These are phyloP conservation scores for Triadica sebifera DNA, from an alignment of 345 rosid species.

Conservation along the genomic window DNA sequence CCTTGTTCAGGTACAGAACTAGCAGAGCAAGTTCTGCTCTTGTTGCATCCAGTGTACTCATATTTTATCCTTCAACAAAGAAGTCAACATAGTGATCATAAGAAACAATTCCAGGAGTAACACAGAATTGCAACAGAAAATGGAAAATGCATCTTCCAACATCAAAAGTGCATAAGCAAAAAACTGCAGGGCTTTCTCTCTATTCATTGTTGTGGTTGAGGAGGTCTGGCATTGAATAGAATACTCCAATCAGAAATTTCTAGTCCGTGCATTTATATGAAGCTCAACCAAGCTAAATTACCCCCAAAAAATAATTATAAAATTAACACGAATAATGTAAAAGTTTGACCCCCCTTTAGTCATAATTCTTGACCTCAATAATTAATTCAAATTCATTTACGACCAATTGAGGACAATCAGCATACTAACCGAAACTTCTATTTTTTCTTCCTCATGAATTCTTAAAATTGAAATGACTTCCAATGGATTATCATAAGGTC, in stretches of 20 bases:
- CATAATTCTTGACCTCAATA: background rate
- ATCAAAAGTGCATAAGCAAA: conserved; percentile 30
- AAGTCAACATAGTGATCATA: conserved; percentile 6
- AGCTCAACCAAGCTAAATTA: background rate
- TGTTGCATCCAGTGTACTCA: conserved; percentile 74
- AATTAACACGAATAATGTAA: background rate
- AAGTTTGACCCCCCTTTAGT: too few species aligned
- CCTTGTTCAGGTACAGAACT: conserved; percentile 86
- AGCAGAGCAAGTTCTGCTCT: conserved; percentile 87
- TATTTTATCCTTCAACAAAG: conserved; percentile 32
- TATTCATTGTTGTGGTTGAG: background rate
- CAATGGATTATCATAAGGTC: background rate
- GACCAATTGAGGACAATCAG: background rate
- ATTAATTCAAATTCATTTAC: background rate
- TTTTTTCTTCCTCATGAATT: background rate
- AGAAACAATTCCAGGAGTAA: background rate
- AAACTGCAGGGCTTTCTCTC: background rate
- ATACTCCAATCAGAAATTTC: background rate
- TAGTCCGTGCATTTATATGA: background rate
- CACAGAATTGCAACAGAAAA: background rate
- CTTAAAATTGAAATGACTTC: background rate
- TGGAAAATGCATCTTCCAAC: background rate
- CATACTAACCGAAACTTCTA: background rate
- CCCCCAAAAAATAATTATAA: background rate
- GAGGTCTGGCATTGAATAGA: too few species aligned